These are phyloP conservation scores for Salvia splendens DNA, from an alignment of 257 asterid species.

Conservation along the genomic window DNA sequence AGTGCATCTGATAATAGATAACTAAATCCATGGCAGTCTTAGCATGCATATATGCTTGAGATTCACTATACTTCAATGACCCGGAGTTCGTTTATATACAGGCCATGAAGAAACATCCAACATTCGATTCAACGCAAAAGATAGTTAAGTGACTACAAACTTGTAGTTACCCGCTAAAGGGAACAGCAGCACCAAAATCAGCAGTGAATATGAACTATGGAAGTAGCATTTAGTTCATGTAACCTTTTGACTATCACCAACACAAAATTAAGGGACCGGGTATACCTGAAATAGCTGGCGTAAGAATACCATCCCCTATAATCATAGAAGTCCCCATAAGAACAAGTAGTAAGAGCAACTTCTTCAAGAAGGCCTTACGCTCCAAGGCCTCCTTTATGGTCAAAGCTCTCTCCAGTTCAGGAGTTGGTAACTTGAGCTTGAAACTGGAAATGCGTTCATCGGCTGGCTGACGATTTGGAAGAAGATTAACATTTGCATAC, in stretches of 20 bases:
- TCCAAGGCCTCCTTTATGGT: constrained; percentile 77
- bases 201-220: neutral
- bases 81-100: neutral
- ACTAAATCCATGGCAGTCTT: too few relatives aligned
- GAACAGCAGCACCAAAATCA: neutral
- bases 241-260: neutral
- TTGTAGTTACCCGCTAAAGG: neutral
- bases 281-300: constrained; percentile 95
- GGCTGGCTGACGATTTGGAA: constrained; percentile 80
- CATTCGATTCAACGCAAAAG: neutral
- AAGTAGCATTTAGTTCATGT: neutral
- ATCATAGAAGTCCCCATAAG: constrained; percentile 94
- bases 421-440: constrained; percentile 89
- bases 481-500: constrained; percentile 89
- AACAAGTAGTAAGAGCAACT: constrained; percentile 69
- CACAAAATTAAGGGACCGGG: constrained; percentile 1
- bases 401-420: constrained; percentile 90
- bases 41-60: too few relatives aligned
- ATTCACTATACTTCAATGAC: neutral
- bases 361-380: constrained; percentile 55
- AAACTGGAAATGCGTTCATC: constrained; percentile 89
- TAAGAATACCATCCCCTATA: constrained; percentile 91
- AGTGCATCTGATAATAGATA: too few relatives aligned
- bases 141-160: neutral
- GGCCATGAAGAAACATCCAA: neutral